These are phyloP conservation scores for Chaetomiaceae sp. DNA, from an alignment of 2,329 filamentous ascomycete genomes.

Conservation along the genomic window DNA sequence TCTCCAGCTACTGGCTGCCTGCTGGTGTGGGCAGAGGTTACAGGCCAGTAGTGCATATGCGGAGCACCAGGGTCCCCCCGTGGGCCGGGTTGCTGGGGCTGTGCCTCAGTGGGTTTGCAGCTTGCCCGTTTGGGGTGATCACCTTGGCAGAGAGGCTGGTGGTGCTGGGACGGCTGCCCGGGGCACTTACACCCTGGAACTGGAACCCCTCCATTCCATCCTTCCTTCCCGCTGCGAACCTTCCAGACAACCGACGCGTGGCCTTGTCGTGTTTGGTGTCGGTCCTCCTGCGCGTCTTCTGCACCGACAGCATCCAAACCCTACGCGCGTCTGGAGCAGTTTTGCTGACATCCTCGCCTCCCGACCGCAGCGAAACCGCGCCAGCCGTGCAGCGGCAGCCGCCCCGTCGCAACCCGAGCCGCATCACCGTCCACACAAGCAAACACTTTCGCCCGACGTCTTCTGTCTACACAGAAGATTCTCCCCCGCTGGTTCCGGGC, in stretches of 20 bases:
- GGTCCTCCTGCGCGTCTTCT: too few species aligned
- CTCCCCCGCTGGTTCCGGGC: conserved; percentile 31
- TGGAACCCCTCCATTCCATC: not conserved
- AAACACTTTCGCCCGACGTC: conserved; percentile 47
- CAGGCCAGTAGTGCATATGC: not conserved
- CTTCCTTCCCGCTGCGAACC: too few species aligned
- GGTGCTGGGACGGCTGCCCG: too few species aligned
- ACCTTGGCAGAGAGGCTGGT: too few species aligned
- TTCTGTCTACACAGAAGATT: conserved; percentile 52
- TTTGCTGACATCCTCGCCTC: conserved; percentile 22
- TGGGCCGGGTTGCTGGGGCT: not conserved
- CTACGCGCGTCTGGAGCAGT: not conserved
- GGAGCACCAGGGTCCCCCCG: not conserved
- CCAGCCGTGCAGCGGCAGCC: conserved; percentile 30
- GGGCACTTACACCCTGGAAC: too few species aligned
- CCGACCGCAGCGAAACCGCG: conserved; percentile 27
- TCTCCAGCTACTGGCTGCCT: conserved; percentile 12
- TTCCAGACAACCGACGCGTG: too few species aligned
- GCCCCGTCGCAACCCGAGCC: conserved; percentile 34
- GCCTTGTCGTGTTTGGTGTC: too few species aligned
- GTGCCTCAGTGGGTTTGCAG: conserved; percentile 10
- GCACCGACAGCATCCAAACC: too few species aligned
- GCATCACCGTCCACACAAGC: conserved; percentile 28
- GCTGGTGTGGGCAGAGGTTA: not conserved
- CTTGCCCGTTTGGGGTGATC: conserved; percentile 12